Conservation (phyloP, 1,284 basidiomycete genomes). For the Naganishia liquefaciens region DNA sequence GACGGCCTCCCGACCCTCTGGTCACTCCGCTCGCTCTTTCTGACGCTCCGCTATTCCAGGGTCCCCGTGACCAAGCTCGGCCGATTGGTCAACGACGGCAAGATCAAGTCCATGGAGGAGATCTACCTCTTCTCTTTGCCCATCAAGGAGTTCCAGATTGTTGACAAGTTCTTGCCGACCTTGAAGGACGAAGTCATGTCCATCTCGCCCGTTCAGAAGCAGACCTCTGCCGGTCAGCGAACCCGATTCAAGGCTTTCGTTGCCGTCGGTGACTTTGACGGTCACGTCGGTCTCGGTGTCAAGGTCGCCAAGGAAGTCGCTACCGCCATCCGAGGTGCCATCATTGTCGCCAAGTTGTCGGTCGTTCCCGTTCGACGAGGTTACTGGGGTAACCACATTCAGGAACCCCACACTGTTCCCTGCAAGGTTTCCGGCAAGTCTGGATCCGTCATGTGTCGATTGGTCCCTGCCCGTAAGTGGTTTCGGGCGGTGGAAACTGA, state of each 20-base stretch:
- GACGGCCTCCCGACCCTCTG: background rate
- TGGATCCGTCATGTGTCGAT: constrained; percentile 98
- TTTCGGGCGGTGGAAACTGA: background rate
- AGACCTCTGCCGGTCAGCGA: constrained; percentile 98
- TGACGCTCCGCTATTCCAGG: constrained; percentile 53
- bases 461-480: constrained; percentile 80
- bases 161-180: constrained; percentile 95
- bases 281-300: constrained; percentile 98
- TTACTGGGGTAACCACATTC: constrained; percentile 98
- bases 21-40: background rate
- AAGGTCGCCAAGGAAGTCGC: constrained; percentile 99
- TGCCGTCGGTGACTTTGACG: constrained; percentile 97
- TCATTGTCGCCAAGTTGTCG: constrained; percentile 97
- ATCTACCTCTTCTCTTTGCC: constrained; percentile 99
- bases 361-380: constrained; percentile 97
- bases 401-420: constrained; percentile 98
- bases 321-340: constrained; percentile 97
- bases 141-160: constrained; percentile 97
- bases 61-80: constrained; percentile 98
- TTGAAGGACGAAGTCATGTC: constrained; percentile 99
- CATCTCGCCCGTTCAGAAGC: constrained; percentile 99
- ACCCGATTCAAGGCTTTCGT: constrained; percentile 99
- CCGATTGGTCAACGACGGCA: constrained; percentile 98
- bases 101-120: constrained; percentile 99
- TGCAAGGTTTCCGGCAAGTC: constrained; percentile 98